Evolutionary conservation across 2,329 filamentous ascomycete species (phyloP), one percentile per base, ranked within the genome.

Genomic region (Botrytis sinoallii): DNA sequence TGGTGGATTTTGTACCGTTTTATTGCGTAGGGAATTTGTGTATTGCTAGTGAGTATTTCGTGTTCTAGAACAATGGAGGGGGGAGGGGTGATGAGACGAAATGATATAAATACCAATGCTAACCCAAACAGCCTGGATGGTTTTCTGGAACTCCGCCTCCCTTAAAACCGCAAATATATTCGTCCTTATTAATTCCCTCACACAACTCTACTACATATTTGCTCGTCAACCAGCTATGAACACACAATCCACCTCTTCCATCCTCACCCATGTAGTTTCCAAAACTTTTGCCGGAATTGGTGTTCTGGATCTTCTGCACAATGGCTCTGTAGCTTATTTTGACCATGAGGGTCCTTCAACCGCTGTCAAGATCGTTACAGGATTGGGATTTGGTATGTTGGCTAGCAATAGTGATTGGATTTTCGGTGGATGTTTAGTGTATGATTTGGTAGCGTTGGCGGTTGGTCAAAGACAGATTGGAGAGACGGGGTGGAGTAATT

Each of bases 271-370:
- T 78, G 78, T 88, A 69, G 87, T 89, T 4, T 83, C 86, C 18
- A 89, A 89, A 79, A 88, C 87, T 0, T 90, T 89, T 76, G 87
- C 88, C 0, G 88, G 88, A 9, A 89, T 90, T 73, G 88, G 88
- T 9, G 85, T 89, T 2, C 82, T 90, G 7, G 88, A 90, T 76
- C 81, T 90, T 18, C 79, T 90, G 59, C 88, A 90, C 81, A 90
- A 90, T 77, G 85, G 85, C 3, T 84, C 84, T 0, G 87, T 87
- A 0, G 88, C 87, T 1, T 90, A 87, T 78, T 88, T 85, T 79
- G 83, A 85, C 48, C 84, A 85, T 68, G 81, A 85, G 40, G 79
- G 83, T 3, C 86, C 88, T 1, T 84, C 81, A 18, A 81, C 81
- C 4, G 74, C 82, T 0, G 82, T 89, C 67, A 88, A 89, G 79